Evolutionary conservation across 2,329 filamentous ascomycete species (phyloP).

Genomic region (Neurospora sp.): DNA sequence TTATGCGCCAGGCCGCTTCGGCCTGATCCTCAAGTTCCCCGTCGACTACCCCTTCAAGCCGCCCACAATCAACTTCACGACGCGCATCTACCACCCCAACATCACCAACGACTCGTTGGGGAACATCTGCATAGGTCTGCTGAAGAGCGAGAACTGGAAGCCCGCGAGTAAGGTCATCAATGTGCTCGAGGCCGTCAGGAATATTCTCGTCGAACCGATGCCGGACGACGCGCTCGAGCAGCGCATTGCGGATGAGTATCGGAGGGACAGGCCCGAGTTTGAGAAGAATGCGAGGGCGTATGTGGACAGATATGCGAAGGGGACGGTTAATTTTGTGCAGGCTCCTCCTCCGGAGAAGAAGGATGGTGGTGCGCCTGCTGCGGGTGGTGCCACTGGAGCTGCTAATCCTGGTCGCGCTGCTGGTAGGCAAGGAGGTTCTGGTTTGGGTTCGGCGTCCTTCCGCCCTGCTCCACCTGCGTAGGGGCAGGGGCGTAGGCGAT

Average conservation of each 20-base stretch:
- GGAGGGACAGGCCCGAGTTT: conserved; percentile 56
- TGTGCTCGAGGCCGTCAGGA: conserved; percentile 68
- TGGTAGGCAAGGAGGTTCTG: neutral
- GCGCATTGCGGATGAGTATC: conserved; percentile 77
- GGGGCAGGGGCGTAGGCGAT: neutral
- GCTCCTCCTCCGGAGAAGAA: conserved; percentile 2
- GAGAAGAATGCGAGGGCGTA: conserved; percentile 68
- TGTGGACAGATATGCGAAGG: conserved; percentile 61
- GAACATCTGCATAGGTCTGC: conserved; percentile 74
- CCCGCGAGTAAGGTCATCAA: conserved; percentile 66
- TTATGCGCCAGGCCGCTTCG: conserved; percentile 62
- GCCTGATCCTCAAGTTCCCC: conserved; percentile 63
- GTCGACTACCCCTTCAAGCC: conserved; percentile 85
- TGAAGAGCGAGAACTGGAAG: conserved; percentile 88
- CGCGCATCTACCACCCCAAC: conserved; percentile 94
- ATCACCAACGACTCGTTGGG: conserved; percentile 80
- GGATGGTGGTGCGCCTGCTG: neutral
- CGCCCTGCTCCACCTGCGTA: neutral
- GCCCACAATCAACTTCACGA: conserved; percentile 68
- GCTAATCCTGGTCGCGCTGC: neutral
- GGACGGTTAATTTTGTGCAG: conserved; percentile 26
- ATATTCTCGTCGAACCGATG: conserved; percentile 70
- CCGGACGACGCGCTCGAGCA: conserved; percentile 84
- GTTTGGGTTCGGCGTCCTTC: neutral
- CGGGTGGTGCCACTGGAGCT: neutral